Conservation (phyloP, 2,329 filamentous ascomycete species). For the Penicillium sp. region DNA sequence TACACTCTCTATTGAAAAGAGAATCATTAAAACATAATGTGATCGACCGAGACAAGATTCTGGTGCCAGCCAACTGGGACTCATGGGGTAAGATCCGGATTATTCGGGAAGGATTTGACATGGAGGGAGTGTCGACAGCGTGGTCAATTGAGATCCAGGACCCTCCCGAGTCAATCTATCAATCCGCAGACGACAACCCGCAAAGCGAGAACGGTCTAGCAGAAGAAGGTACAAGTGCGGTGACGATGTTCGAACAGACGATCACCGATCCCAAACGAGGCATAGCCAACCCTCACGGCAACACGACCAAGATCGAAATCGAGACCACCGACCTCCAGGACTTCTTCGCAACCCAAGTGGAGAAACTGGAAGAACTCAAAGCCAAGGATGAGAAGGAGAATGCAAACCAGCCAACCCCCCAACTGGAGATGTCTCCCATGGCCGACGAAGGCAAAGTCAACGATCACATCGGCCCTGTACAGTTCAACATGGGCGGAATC, state of each 20-base stretch:
- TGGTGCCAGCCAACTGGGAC: constrained; percentile 96
- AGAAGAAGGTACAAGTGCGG: constrained; percentile 55
- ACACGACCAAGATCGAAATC: constrained; percentile 52
- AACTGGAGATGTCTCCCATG: constrained; percentile 35
- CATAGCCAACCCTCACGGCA: constrained; percentile 50
- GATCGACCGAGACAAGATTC: constrained; percentile 88
- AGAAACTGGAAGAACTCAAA: constrained; percentile 66
- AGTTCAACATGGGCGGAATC: constrained; percentile 98
- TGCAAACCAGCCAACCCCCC: constrained; percentile 32
- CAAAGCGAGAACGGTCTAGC: constrained; percentile 13
- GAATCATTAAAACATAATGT: constrained; percentile 83
- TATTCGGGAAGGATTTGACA: constrained; percentile 84
- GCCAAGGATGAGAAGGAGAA: constrained; percentile 53
- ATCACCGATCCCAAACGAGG: constrained; percentile 72
- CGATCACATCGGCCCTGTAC: constrained; percentile 88
- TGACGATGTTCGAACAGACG: constrained; percentile 72
- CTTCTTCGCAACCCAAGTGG: constrained; percentile 73
- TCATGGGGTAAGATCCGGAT: constrained; percentile 97
- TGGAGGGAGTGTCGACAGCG: constrained; percentile 76
- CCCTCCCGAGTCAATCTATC: constrained; percentile 29
- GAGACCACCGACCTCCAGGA: constrained; percentile 71
- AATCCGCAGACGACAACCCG: constrained; percentile 24
- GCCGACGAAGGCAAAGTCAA: constrained; percentile 50
- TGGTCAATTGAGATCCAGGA: constrained; percentile 83
- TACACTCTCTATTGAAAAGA: constrained; percentile 76